Conservation (phyloP, 2,329 filamentous ascomycete genomes). For the Pezicula radicicola region DNA sequence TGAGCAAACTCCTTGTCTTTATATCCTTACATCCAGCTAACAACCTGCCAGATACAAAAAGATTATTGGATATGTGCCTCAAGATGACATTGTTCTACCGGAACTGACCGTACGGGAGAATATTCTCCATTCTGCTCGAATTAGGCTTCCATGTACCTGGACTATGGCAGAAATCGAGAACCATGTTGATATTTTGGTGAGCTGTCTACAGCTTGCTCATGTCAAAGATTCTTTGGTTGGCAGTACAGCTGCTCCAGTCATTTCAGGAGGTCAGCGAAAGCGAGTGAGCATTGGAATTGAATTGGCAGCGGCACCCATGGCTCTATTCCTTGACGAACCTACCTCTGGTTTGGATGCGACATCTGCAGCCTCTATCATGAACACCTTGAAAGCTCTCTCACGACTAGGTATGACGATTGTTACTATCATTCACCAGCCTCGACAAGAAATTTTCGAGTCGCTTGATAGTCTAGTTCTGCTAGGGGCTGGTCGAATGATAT, state of each 20-base stretch:
- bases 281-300: slow-evolving; percentile 61
- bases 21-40: not conserved
- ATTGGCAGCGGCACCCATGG: slow-evolving; percentile 52
- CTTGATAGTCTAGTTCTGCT: slow-evolving; percentile 64
- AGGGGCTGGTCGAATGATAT: slow-evolving; percentile 53
- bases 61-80: slow-evolving; percentile 59
- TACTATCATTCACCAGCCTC: slow-evolving; percentile 54
- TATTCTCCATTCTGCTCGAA: slow-evolving; percentile 54
- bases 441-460: slow-evolving; percentile 49
- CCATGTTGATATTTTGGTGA: slow-evolving; percentile 55
- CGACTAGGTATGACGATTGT: slow-evolving; percentile 50
- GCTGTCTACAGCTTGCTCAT: slow-evolving; percentile 41
- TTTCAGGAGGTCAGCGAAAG: slow-evolving; percentile 60
- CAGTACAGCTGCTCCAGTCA: slow-evolving; percentile 57
- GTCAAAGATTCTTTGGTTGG: slow-evolving; percentile 45
- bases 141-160: slow-evolving; percentile 51
- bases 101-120: slow-evolving; percentile 61
- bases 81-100: slow-evolving; percentile 57
- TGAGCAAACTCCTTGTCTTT: slow-evolving; percentile 3
- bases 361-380: slow-evolving; percentile 59
- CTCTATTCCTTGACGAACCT: slow-evolving; percentile 61
- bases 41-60: slow-evolving; percentile 46
- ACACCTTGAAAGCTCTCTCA: slow-evolving; percentile 59
- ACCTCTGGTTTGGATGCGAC: slow-evolving; percentile 61
- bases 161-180: slow-evolving; percentile 43